phyloP scores from a whole-genome alignment of 176 grass and related monocot species.

The Aegilops speltoides region DNA sequence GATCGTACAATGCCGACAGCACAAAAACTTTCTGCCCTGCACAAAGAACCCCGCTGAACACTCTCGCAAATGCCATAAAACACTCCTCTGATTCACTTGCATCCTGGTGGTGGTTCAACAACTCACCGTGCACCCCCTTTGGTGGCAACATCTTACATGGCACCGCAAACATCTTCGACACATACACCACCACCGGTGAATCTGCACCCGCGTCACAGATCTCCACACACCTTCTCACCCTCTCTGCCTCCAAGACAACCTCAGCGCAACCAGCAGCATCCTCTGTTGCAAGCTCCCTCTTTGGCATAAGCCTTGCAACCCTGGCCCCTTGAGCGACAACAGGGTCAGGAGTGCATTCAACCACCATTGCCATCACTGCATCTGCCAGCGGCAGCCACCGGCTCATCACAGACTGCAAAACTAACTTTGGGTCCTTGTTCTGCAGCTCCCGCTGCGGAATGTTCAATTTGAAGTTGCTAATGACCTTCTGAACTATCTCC shows the following conservation, averaged over 20 bases:
- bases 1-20: constrained; percentile 81
- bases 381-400: constrained; percentile 78
- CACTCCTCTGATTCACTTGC: constrained; percentile 65
- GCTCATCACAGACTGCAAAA: constrained; percentile 87
- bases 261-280: constrained; percentile 33
- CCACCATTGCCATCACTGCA: constrained; percentile 76
- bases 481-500: neutral
- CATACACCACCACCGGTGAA: constrained; percentile 77
- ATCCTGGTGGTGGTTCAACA: constrained; percentile 45
- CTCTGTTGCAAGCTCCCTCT: constrained; percentile 53
- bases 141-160: constrained; percentile 67
- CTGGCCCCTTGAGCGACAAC: constrained; percentile 56
- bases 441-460: constrained; percentile 53
- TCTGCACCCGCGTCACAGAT: constrained; percentile 46
- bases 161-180: constrained; percentile 95
- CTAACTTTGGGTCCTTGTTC: constrained; percentile 71
- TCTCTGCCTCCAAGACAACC: constrained; percentile 60
- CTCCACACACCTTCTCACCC: constrained; percentile 73
- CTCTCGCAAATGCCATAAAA: constrained; percentile 91
- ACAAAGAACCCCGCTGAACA: constrained; percentile 77
- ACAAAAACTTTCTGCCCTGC: constrained; percentile 86
- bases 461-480: constrained; percentile 15
- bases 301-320: constrained; percentile 67
- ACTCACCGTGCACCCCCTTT: constrained; percentile 53
- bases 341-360: constrained; percentile 83